These are phyloP conservation scores for Fusarium pseudocircinatum DNA, from an alignment of 2,329 filamentous ascomycete genomes.

Conservation along the genomic window DNA sequence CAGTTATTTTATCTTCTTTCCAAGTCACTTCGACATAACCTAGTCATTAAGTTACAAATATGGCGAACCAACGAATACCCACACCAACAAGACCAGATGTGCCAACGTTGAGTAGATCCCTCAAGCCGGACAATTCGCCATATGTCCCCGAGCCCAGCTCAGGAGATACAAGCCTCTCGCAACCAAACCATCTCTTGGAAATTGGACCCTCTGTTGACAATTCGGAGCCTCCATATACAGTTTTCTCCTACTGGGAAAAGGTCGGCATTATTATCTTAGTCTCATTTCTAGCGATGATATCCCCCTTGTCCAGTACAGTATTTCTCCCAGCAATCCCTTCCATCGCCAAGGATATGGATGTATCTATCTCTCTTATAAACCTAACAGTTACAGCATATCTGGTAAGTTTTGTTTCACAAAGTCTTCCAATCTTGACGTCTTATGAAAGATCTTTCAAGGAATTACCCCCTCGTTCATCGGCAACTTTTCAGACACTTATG, in stretches of 20 bases:
- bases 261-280: neutral
- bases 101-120: neutral
- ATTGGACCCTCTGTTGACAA: accelerated
- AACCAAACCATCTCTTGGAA: neutral
- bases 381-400: neutral
- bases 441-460: neutral
- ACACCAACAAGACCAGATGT: neutral
- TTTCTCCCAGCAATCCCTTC: neutral
- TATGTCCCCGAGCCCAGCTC: neutral
- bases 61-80: neutral
- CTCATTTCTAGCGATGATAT: neutral
- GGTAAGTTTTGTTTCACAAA: neutral
- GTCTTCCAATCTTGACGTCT: neutral
- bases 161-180: neutral
- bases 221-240: neutral
- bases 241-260: neutral
- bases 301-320: neutral
- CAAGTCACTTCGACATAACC: too few relatives aligned
- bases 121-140: neutral
- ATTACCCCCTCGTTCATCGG: neutral
- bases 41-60: too few relatives aligned
- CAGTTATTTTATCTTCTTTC: neutral
- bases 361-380: neutral
- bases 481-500: neutral
- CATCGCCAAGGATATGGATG: neutral